Conservation (phyloP, 768 basidiomycete genomes). For the Lyophyllum shimeji region DNA sequence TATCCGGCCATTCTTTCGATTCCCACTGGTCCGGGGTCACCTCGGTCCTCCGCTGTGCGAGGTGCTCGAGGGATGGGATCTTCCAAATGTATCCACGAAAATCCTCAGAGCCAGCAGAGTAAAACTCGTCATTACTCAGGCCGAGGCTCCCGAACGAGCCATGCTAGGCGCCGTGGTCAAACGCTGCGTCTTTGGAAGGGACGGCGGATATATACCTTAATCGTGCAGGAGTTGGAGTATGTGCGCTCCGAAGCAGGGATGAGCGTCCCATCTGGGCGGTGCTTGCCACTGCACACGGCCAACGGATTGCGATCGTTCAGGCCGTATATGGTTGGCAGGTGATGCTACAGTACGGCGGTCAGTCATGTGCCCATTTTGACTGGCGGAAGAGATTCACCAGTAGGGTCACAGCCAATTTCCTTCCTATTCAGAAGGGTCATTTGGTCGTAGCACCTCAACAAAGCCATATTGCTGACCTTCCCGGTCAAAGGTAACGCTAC, state of each 20-base stretch:
- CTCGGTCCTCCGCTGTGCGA: conserved; percentile 45
- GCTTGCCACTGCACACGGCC: conserved; percentile 62
- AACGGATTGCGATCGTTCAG: conserved; percentile 68
- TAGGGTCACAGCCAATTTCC: conserved; percentile 63
- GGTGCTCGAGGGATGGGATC: conserved; percentile 50
- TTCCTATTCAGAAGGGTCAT: conserved; percentile 38
- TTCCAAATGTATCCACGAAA: conserved; percentile 81
- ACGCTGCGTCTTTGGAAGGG: neutral
- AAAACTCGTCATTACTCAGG: conserved; percentile 54
- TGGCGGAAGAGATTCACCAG: conserved; percentile 42
- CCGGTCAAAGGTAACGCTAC: conserved; percentile 67
- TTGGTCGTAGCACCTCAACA: neutral
- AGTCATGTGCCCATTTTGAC: neutral
- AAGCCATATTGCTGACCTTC: conserved; percentile 44
- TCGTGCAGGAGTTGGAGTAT: conserved; percentile 75
- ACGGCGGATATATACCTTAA: conserved; percentile 55
- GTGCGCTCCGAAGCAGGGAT: conserved; percentile 45
- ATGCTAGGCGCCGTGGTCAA: conserved; percentile 44
- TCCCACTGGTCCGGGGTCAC: conserved; percentile 49
- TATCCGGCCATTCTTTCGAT: conserved; percentile 27
- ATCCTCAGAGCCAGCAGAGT: conserved; percentile 80
- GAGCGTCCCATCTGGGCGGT: conserved; percentile 54
- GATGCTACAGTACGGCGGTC: conserved; percentile 45
- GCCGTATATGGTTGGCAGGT: conserved; percentile 68
- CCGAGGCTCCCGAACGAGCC: conserved; percentile 72